A percentile compares a stretch with the other conserved stretches of the same genome.
Evolutionary conservation across 2,329 filamentous ascomycete species (phyloP).

Genomic region (Fusarium kyushuense): DNA sequence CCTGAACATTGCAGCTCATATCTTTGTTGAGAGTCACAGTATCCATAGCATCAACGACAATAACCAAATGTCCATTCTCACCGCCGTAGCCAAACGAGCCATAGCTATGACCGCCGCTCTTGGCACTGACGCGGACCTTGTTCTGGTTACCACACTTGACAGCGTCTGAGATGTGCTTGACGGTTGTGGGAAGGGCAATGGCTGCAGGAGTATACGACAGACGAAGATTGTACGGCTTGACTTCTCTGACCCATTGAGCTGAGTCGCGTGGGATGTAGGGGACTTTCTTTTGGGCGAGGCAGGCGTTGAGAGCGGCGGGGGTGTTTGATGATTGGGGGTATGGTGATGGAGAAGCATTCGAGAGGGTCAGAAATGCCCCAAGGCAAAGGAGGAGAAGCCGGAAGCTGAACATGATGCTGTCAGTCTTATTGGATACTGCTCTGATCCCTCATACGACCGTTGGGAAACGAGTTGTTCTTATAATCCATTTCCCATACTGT

Average conservation of each 20-base stretch:
- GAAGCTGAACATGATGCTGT: not conserved
- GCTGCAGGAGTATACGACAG: conserved; percentile 49
- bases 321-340: conserved; percentile 3
- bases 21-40: conserved; percentile 45
- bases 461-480: not conserved
- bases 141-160: conserved; percentile 59
- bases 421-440: not conserved
- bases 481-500: not conserved
- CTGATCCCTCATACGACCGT: rapidly evolving
- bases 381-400: conserved; percentile 21
- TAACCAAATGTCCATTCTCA: conserved; percentile 56
- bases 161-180: conserved; percentile 58
- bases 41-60: conserved; percentile 57
- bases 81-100: conserved; percentile 62
- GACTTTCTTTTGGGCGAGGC: conserved; percentile 43
- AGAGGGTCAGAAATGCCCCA: not conserved
- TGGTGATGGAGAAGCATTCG: conserved; percentile 2
- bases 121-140: conserved; percentile 62
- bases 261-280: conserved; percentile 39
- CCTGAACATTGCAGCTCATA: conserved; percentile 48
- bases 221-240: conserved; percentile 52
- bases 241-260: conserved; percentile 51
- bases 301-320: conserved; percentile 37
- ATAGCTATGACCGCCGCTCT: conserved; percentile 66
- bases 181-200: conserved; percentile 50